These are phyloP conservation scores for Solanum neorickii DNA, from an alignment of 257 asterid genomes.

Conservation along the genomic window DNA sequence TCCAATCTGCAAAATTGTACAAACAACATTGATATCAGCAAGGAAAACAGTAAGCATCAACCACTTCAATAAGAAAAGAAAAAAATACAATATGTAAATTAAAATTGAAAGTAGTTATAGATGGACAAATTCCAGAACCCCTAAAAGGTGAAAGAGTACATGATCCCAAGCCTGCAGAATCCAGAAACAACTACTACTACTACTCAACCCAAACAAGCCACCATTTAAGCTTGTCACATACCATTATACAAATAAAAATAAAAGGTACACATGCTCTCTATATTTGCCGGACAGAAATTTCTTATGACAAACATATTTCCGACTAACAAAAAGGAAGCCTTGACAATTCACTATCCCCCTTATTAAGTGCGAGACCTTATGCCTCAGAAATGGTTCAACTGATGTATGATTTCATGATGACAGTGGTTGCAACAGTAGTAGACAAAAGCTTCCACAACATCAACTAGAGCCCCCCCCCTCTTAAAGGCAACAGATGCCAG, in stretches of 20 bases:
- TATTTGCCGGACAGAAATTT: neutral
- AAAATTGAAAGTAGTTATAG: neutral
- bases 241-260: neutral
- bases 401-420: neutral
- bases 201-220: neutral
- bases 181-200: neutral
- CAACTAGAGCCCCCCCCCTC: neutral
- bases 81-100: neutral
- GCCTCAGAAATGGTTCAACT: neutral
- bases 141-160: neutral
- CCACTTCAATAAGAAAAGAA: neutral
- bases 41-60: neutral
- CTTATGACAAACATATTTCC: neutral
- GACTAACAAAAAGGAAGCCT: neutral
- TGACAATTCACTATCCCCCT: neutral
- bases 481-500: neutral
- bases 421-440: neutral
- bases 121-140: neutral
- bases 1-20: neutral
- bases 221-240: neutral
- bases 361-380: neutral
- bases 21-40: neutral
- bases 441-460: neutral
- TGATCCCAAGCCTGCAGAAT: neutral
- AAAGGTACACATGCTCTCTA: neutral